phyloP scores from a whole-genome alignment of 2,329 filamentous ascomycete genomes.

The Xylariaceae sp. region DNA sequence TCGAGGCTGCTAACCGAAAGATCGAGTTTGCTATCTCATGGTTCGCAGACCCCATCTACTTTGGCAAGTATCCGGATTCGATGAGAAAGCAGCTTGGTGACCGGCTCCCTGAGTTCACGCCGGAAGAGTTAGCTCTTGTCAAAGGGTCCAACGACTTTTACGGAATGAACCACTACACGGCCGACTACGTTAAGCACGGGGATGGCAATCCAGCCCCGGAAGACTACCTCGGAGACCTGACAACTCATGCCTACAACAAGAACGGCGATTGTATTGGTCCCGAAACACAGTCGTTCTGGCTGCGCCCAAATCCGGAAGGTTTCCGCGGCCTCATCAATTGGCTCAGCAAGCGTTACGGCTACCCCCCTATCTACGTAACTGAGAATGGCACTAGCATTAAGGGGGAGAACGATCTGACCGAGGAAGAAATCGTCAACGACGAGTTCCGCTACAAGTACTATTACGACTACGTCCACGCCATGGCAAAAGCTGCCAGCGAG shows the following conservation, averaged over 20 bases:
- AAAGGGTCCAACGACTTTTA: slow-evolving; percentile 91
- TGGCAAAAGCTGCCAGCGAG: slow-evolving; percentile 70
- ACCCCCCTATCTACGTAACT: slow-evolving; percentile 82
- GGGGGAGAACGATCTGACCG: slow-evolving; percentile 75
- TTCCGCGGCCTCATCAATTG: slow-evolving; percentile 78
- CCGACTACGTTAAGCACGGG: slow-evolving; percentile 81
- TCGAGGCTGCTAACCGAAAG: slow-evolving; percentile 77
- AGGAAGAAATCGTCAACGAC: slow-evolving; percentile 74
- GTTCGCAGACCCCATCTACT: slow-evolving; percentile 88
- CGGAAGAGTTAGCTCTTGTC: slow-evolving; percentile 73
- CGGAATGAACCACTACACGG: slow-evolving; percentile 92
- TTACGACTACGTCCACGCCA: slow-evolving; percentile 72
- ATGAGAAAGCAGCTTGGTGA: slow-evolving; percentile 82
- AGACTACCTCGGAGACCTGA: slow-evolving; percentile 77
- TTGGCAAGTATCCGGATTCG: slow-evolving; percentile 79
- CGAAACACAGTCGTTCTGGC: slow-evolving; percentile 82
- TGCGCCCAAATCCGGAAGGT: slow-evolving; percentile 73
- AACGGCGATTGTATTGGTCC: slow-evolving; percentile 73
- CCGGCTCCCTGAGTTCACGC: slow-evolving; percentile 73
- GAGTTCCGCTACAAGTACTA: slow-evolving; percentile 83
- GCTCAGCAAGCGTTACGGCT: slow-evolving; percentile 75
- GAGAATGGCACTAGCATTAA: slow-evolving; percentile 87
- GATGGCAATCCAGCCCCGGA: slow-evolving; percentile 60
- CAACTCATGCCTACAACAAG: slow-evolving; percentile 72
- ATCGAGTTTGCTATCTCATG: slow-evolving; percentile 86